Conservation (phyloP, 23 red algal genomes). For the Agarophyton chilense region DNA sequence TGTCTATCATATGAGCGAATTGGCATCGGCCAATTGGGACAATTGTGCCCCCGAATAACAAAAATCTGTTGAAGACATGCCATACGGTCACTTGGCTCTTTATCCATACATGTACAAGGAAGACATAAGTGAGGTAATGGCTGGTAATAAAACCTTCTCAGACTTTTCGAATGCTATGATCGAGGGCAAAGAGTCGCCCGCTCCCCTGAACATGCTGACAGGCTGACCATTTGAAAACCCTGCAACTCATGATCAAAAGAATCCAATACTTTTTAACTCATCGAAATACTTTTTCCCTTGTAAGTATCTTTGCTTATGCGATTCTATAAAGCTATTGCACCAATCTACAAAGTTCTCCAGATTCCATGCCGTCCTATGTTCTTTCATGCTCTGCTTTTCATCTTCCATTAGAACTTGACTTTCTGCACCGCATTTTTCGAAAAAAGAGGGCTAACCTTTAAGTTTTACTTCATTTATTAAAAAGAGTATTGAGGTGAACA, state of each 20-base stretch:
- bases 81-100: slow-evolving; percentile 57
- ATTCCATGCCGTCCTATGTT: no score
- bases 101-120: slow-evolving; percentile 58
- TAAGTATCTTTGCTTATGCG: no score
- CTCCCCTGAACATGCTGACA: slow-evolving; percentile 54
- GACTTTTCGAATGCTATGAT: slow-evolving; percentile 54
- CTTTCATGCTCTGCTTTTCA: no score
- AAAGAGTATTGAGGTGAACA: no score
- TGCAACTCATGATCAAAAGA: neutral
- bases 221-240: slow-evolving; percentile 3
- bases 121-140: slow-evolving; percentile 26
- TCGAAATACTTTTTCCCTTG: no score
- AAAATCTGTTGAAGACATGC: slow-evolving; percentile 34
- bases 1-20: slow-evolving; percentile 45
- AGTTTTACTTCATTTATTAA: no score
- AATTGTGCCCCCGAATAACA: slow-evolving; percentile 32
- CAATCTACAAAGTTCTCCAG: no score
- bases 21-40: slow-evolving; percentile 71
- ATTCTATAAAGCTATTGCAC: no score
- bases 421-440: no score
- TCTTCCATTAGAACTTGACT: no score
- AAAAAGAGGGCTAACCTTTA: no score
- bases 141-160: slow-evolving; percentile 12
- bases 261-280: no score
- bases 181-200: slow-evolving; percentile 52